Conservation (phyloP, 257 asterid genomes). For the Osmanthus fragrans region DNA sequence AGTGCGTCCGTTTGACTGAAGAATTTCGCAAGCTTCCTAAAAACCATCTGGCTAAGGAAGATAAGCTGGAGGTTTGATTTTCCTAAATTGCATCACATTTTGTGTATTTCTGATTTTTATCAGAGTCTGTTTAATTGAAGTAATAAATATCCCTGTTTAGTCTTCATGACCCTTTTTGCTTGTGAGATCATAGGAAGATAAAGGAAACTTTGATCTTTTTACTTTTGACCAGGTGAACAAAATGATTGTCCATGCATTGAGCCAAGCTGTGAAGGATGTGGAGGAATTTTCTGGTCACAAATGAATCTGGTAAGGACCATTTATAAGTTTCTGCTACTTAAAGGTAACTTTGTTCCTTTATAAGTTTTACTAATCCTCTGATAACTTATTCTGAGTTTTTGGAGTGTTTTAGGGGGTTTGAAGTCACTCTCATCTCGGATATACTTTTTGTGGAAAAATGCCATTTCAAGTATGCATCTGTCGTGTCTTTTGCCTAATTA, state of each 20-base stretch:
- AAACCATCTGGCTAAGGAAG: constrained; percentile 44
- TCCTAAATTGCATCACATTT: background rate
- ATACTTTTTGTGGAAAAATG: background rate
- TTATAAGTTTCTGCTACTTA: background rate
- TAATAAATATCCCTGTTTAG: background rate
- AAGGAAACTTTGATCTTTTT: background rate
- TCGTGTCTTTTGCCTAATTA: background rate
- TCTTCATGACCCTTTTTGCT: background rate
- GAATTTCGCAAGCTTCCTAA: constrained; percentile 43
- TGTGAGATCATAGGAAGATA: background rate
- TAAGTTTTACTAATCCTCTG: no score
- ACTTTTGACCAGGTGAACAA: constrained; percentile 32
- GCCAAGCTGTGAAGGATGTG: constrained; percentile 25
- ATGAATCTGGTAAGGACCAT: constrained; percentile 7
- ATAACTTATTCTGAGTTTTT: background rate
- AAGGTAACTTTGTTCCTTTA: no score
- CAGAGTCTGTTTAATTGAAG: background rate
- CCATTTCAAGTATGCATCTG: background rate
- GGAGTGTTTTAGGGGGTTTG: background rate
- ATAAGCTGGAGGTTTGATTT: constrained; percentile 43
- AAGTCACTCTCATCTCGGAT: background rate
- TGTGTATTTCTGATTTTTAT: background rate
- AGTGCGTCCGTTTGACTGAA: constrained; percentile 39
- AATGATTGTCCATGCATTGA: constrained; percentile 33
- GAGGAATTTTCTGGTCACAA: background rate